Evolutionary conservation across 2,329 filamentous ascomycete species (phyloP), one percentile per base, ranked within the genome.

Genomic region (Cadophora sp.): DNA sequence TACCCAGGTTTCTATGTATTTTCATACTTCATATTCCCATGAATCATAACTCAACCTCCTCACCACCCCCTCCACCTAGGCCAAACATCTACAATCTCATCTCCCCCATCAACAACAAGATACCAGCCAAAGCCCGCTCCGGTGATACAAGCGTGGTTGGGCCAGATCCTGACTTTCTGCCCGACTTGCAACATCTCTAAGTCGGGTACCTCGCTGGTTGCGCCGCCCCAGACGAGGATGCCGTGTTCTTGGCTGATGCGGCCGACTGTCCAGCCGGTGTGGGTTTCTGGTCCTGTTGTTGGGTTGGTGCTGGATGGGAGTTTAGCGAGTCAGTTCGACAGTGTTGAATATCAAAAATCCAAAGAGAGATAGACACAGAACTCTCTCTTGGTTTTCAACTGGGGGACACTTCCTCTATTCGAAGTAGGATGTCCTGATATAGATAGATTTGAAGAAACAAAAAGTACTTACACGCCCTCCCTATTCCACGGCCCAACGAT

Each of bases 101-200:
- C 83, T 71, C 87, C 83, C 24, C 81, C 87, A 78, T 95, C 91
- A 1, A 94, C 87, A 41, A 95, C 81, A 22, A 93, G 80, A 79
- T 93, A 96, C 83, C 87, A 92, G 1, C 85, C 87, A 79, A 89
- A 92, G 33, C 87, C 86, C 0, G 88, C 89, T 0, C 90, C 89
- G 1, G 91, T 86, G 72, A 95, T 90, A 76, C 92, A 96, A 43
- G 91, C 88, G 79, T 96, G 92, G 73, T 95, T 95, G 0, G 92
- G 91, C 88, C 90, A 94, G 8, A 95, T 80, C 66, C 87, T 82
- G 30, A 94, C 79, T 73, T 87, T 87, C 74, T 93, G 85, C 0
- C 92, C 91, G 39, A 92, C 81, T 2, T 78, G 70, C 66, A 93
- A 75, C 56, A 79, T 75, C 58, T 84, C 78, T 55, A 79, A 75